phyloP scores from a whole-genome alignment of 2,329 filamentous ascomycete species.

The Allantophomopsis cytisporea region DNA sequence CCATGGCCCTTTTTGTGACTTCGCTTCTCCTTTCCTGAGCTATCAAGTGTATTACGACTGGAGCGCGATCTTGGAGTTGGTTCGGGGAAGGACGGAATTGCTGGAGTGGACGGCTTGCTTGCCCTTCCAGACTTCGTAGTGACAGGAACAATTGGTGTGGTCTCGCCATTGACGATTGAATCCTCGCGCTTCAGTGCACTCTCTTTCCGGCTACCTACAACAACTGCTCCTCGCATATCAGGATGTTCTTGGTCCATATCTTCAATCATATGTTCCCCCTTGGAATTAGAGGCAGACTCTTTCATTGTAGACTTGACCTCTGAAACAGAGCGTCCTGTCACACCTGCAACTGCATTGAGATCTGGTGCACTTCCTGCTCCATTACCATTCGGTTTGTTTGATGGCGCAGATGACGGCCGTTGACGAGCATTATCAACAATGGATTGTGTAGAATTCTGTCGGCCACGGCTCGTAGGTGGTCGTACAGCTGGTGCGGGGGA shows the following conservation, averaged over 20 bases:
- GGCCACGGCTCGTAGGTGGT: slow-evolving; percentile 55
- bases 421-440: slow-evolving; percentile 37
- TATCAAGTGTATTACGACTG: slow-evolving; percentile 27
- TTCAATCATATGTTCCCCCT: slow-evolving; percentile 18
- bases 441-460: slow-evolving; percentile 62
- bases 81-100: slow-evolving; percentile 45
- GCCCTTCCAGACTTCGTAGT: slow-evolving; percentile 51
- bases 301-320: slow-evolving; percentile 42
- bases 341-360: slow-evolving; percentile 11
- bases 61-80: slow-evolving; percentile 34
- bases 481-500: slow-evolving; percentile 52
- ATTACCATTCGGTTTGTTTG: slow-evolving; percentile 45
- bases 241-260: slow-evolving; percentile 19
- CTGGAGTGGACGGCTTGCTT: slow-evolving; percentile 54
- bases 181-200: slow-evolving; percentile 33
- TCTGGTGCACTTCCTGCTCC: slow-evolving; percentile 17
- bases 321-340: slow-evolving; percentile 18
- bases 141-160: slow-evolving; percentile 21
- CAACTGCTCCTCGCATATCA: slow-evolving; percentile 11
- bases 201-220: slow-evolving; percentile 28
- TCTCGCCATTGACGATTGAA: slow-evolving; percentile 26
- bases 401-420: slow-evolving; percentile 43
- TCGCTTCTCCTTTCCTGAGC: slow-evolving; percentile 27
- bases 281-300: slow-evolving; percentile 22
- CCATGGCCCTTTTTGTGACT: slow-evolving; percentile 44